A percentile compares a stretch with the other conserved stretches of the same genome.
These are phyloP conservation scores for Monosporozyma aquatica DNA, from an alignment of 805 yeast species.

Conservation along the genomic window DNA sequence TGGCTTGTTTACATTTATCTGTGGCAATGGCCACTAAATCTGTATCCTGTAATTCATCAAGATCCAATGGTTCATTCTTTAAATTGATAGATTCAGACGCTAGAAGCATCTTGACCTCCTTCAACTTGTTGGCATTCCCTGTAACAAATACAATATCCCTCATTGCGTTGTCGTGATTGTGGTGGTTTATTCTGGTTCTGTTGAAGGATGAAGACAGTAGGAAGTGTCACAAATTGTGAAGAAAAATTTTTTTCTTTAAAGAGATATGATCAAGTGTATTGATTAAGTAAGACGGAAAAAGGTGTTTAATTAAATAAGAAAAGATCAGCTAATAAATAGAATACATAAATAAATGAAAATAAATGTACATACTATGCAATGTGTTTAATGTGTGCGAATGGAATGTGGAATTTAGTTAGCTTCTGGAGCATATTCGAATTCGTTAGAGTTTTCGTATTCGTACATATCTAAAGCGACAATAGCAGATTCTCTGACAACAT, in stretches of 20 bases:
- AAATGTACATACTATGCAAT: background rate
- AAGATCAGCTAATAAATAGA: background rate
- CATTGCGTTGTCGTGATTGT: background rate
- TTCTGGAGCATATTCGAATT: conserved; percentile 57
- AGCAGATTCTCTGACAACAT: conserved; percentile 93
- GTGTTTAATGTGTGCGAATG: no score
- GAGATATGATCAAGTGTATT: no score
- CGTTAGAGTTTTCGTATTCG: conserved; percentile 82
- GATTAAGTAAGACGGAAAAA: background rate
- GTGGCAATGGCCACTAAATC: conserved; percentile 64
- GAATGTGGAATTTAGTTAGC: conserved; percentile 1
- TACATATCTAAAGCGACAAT: conserved; percentile 97
- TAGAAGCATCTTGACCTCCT: conserved; percentile 74
- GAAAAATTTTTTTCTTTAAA: no score
- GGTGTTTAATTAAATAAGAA: background rate
- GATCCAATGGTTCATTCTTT: conserved; percentile 59
- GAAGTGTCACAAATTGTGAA: background rate
- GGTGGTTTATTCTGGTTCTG: background rate
- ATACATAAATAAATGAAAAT: background rate
- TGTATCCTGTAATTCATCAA: conserved; percentile 90
- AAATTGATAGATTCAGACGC: conserved; percentile 31
- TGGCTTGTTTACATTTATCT: conserved; percentile 63
- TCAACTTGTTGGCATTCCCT: conserved; percentile 81
- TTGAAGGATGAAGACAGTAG: no score
- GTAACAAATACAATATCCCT: conserved; percentile 59